Evolutionary conservation across 2,329 filamentous ascomycete genomes (phyloP).

Genomic region (Beauveria caledonica): DNA sequence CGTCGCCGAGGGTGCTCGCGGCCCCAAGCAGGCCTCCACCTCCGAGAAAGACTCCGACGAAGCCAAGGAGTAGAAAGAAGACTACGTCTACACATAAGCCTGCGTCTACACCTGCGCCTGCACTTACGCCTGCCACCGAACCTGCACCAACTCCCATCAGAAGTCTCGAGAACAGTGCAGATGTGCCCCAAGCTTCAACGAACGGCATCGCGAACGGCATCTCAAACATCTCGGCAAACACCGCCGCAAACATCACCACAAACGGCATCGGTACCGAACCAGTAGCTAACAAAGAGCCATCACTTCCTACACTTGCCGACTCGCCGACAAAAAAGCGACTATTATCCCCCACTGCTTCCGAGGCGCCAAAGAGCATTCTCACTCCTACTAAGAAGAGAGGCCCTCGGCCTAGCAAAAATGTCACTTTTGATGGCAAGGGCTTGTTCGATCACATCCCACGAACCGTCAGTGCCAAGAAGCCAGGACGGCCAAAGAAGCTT

Average conservation of each 20-base stretch:
- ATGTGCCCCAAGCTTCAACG: conserved; percentile 11
- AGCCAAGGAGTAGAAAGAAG: conserved; percentile 9
- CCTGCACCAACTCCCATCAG: neutral
- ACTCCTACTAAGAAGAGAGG: conserved; percentile 42
- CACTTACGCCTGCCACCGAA: neutral
- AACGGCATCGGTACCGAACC: neutral
- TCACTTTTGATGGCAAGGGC: conserved; percentile 40
- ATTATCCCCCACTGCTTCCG: conserved; percentile 1
- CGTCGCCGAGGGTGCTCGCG: conserved; percentile 13
- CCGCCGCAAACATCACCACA: neutral
- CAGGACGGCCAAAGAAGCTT: conserved; percentile 22
- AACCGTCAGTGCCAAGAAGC: conserved; percentile 23
- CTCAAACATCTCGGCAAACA: neutral
- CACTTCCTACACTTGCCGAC: neutral
- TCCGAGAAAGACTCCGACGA: conserved; percentile 9
- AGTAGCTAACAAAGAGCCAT: neutral
- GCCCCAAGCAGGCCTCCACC: conserved; percentile 18
- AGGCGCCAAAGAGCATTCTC: conserved; percentile 45
- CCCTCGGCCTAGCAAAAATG: conserved; percentile 40
- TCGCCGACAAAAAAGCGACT: conserved; percentile 11
- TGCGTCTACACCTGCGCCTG: neutral
- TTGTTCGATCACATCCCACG: conserved; percentile 45
- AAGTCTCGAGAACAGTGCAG: neutral
- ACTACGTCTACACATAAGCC: neutral
- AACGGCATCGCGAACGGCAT: conserved; percentile 5